These are phyloP conservation scores for Zygoascus hellenicus DNA, from an alignment of 1,139 yeast genomes.

Conservation along the genomic window DNA sequence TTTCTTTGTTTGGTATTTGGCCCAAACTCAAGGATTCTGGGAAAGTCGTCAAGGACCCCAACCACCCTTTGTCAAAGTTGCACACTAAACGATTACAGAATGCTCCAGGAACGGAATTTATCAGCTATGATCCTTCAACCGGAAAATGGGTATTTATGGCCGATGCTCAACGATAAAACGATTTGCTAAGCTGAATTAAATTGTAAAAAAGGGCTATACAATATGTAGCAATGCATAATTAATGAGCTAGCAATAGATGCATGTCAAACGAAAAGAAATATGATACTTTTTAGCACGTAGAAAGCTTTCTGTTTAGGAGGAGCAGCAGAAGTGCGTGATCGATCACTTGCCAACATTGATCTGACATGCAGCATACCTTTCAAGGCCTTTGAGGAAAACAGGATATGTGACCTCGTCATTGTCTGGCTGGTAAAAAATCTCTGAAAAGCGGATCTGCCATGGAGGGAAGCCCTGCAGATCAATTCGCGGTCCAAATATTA, in stretches of 20 bases:
- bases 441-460: constrained; percentile 91
- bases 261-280: neutral
- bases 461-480: constrained; percentile 96
- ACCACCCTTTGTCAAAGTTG: constrained; percentile 60
- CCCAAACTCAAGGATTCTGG: constrained; percentile 70
- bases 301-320: neutral
- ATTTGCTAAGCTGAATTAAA: constrained; percentile 1
- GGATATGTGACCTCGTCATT: constrained; percentile 80
- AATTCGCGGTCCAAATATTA: constrained; percentile 77
- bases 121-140: constrained; percentile 66
- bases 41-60: constrained; percentile 71
- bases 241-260: neutral
- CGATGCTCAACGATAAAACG: constrained; percentile 16
- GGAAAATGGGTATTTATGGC: constrained; percentile 80
- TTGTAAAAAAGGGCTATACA: constrained; percentile 6
- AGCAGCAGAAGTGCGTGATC: neutral
- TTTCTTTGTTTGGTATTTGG: constrained; percentile 72
- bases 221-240: constrained; percentile 1
- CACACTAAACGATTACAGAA: constrained; percentile 65
- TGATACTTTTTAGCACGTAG: neutral
- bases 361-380: constrained; percentile 72
- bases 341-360: constrained; percentile 73
- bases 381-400: constrained; percentile 78
- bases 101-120: constrained; percentile 56
- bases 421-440: constrained; percentile 86